phyloP scores from a whole-genome alignment of 306 rosid species.

The Pterocarpus macrocarpus region DNA sequence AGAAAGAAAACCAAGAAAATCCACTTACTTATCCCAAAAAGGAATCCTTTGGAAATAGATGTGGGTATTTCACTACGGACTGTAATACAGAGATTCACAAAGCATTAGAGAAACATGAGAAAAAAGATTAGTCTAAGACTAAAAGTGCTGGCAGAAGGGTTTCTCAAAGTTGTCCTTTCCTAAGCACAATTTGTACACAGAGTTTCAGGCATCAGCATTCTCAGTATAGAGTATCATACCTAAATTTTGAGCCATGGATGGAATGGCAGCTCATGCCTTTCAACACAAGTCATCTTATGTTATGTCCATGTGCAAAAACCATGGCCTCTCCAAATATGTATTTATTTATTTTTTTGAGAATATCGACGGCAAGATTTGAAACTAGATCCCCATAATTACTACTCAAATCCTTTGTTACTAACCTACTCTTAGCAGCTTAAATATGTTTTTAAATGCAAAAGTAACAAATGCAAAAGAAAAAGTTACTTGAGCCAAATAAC shows the following conservation, averaged over 20 bases:
- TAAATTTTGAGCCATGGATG: neutral
- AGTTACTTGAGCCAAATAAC: constrained; percentile 82
- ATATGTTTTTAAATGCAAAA: neutral
- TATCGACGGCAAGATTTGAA: neutral
- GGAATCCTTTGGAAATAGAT: constrained; percentile 66
- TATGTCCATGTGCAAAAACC: neutral
- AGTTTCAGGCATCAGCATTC: no score
- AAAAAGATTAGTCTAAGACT: neutral
- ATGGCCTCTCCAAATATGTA: neutral
- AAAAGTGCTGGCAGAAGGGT: neutral
- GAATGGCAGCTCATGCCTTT: neutral
- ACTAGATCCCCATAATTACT: neutral
- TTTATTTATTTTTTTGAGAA: no score
- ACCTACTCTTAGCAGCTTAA: no score
- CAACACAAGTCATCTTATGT: neutral
- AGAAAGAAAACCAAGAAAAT: constrained; percentile 4
- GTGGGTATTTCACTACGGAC: constrained; percentile 84
- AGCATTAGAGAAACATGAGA: constrained; percentile 32
- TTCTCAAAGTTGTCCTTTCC: no score
- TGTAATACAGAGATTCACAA: constrained; percentile 48
- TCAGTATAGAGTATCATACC: no score
- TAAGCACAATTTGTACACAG: no score
- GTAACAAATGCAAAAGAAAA: neutral
- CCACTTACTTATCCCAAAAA: constrained; percentile 79
- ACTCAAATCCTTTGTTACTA: no score